Evolutionary conservation across 345 rosid species (phyloP).

Genomic region (Luvunga scandens): DNA sequence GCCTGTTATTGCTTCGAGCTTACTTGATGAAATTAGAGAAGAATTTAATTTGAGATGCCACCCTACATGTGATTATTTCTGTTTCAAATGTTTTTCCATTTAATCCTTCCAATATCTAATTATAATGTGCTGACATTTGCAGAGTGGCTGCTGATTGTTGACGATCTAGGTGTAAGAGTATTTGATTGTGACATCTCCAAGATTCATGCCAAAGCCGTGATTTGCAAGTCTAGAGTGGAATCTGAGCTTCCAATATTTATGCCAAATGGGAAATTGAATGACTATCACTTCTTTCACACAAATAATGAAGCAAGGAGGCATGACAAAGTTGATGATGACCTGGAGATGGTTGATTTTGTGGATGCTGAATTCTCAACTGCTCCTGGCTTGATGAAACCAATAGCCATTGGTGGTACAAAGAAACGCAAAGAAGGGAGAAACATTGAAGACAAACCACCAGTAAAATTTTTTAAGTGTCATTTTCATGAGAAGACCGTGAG

Average conservation of each 20-base stretch:
- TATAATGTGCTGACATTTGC: slow-evolving; percentile 23
- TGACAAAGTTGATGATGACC: slow-evolving; percentile 19
- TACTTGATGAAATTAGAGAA: slow-evolving; percentile 1
- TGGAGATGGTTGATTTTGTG: slow-evolving; percentile 35
- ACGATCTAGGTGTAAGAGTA: slow-evolving; percentile 55
- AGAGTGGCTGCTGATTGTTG: slow-evolving; percentile 66
- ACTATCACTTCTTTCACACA: not conserved
- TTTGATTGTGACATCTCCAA: slow-evolving; percentile 49
- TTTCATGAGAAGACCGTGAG: slow-evolving; percentile 20
- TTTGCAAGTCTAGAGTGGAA: slow-evolving; percentile 39
- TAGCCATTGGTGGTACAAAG: slow-evolving; percentile 35
- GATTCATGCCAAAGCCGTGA: slow-evolving; percentile 45
- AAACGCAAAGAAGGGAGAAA: slow-evolving; percentile 64
- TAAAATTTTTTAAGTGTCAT: slow-evolving; percentile 48
- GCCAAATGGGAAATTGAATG: slow-evolving; percentile 11
- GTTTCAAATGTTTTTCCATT: not conserved
- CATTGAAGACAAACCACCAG: slow-evolving; percentile 38
- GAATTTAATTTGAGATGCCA: not conserved
- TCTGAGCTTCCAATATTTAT: slow-evolving; percentile 13
- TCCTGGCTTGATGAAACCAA: slow-evolving; percentile 23
- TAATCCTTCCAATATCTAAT: not conserved
- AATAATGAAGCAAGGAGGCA: slow-evolving; percentile 1
- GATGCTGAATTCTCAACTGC: slow-evolving; percentile 7
- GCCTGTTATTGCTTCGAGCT: not conserved
- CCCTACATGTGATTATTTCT: not conserved